These are phyloP conservation scores for Dendrobium officinale DNA, from an alignment of 106 monocot species.

Conservation along the genomic window DNA sequence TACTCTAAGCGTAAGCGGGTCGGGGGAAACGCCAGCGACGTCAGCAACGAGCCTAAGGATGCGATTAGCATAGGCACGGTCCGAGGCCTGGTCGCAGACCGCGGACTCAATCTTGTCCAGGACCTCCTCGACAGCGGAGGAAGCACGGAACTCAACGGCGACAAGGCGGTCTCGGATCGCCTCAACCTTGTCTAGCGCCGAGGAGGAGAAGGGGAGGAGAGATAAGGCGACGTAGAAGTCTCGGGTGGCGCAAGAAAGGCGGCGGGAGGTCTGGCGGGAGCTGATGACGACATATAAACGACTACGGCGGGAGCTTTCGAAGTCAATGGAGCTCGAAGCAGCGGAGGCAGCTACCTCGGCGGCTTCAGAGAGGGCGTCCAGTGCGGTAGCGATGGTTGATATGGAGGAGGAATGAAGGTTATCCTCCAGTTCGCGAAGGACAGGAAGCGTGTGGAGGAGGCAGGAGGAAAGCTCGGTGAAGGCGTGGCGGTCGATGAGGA, in stretches of 20 bases:
- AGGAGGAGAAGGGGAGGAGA: constrained; percentile 8
- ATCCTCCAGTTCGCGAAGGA: constrained; percentile 5
- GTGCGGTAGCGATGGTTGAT: neutral
- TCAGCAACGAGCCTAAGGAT: constrained; percentile 22
- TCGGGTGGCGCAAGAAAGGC: constrained; percentile 6
- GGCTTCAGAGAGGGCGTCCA: neutral
- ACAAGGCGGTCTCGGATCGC: constrained; percentile 2
- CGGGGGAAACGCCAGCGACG: constrained; percentile 3
- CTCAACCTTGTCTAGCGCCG: neutral
- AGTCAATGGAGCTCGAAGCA: neutral
- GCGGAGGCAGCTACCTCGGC: neutral
- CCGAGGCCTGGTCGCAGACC: constrained; percentile 7
- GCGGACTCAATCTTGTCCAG: constrained; percentile 11
- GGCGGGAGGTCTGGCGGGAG: constrained; percentile 13
- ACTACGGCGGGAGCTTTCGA: constrained; percentile 4
- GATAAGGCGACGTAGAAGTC: constrained; percentile 18
- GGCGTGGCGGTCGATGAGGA: constrained; percentile 10
- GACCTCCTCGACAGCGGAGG: constrained; percentile 11
- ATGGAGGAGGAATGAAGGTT: neutral
- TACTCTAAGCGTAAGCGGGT: constrained; percentile 2
- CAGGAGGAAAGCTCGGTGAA: constrained; percentile 13
- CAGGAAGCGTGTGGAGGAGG: constrained; percentile 5
- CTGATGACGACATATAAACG: constrained; percentile 26
- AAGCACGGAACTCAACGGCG: constrained; percentile 6
- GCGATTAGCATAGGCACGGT: constrained; percentile 18